phyloP scores from a whole-genome alignment of 2,329 filamentous ascomycete species.

The Colletotrichum aenigma region DNA sequence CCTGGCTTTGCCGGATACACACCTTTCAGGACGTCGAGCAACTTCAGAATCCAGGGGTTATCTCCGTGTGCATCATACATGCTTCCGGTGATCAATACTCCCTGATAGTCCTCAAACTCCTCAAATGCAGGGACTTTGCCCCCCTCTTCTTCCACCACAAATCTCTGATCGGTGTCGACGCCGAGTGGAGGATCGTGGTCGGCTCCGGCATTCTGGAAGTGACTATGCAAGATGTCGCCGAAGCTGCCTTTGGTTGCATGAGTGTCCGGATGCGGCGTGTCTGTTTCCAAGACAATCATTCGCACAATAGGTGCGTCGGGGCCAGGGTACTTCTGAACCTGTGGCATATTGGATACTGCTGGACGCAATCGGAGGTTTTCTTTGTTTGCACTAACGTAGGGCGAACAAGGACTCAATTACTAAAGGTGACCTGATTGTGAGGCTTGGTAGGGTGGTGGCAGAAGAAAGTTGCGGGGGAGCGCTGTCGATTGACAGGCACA shows the following conservation, averaged over 20 bases:
- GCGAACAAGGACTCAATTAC: not conserved
- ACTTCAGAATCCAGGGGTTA: conserved; percentile 73
- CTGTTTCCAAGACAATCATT: conserved; percentile 62
- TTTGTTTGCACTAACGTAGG: not conserved
- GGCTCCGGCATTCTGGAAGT: conserved; percentile 55
- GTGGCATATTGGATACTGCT: not conserved
- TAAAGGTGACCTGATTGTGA: not conserved
- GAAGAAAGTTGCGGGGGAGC: not conserved
- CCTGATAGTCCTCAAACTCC: conserved; percentile 69
- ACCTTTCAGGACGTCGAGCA: conserved; percentile 63
- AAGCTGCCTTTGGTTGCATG: conserved; percentile 54
- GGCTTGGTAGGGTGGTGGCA: not conserved
- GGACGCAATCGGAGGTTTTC: not conserved
- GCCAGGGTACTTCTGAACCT: conserved; percentile 3
- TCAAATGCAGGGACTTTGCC: conserved; percentile 49
- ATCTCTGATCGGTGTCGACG: conserved; percentile 59
- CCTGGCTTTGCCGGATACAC: not conserved
- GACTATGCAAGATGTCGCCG: conserved; percentile 55
- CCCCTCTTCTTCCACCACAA: conserved; percentile 54
- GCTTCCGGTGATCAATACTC: conserved; percentile 74
- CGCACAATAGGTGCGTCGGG: conserved; percentile 26
- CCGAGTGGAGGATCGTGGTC: conserved; percentile 57
- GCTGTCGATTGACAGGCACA: not conserved
- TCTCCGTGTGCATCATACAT: conserved; percentile 74
- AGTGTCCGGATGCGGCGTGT: conserved; percentile 57